Evolutionary conservation across 1,284 basidiomycete species (phyloP), one percentile per base, ranked within the genome.

Genomic region (Cryptococcus maquisensis): DNA sequence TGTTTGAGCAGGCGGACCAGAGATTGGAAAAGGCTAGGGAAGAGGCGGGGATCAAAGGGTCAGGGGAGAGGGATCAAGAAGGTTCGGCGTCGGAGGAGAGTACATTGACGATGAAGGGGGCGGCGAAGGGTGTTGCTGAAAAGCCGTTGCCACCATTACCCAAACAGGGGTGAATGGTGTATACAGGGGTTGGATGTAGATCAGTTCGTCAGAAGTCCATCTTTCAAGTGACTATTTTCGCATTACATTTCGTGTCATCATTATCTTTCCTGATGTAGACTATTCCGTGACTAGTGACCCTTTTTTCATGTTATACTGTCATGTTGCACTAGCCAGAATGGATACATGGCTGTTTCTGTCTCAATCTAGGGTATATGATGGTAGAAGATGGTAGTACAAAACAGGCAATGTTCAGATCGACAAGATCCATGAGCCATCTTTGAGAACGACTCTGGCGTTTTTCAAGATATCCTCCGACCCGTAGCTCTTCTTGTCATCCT

Each of bases 361-460:
- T 32, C 28, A 10, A 32, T 32, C 28, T 10, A 32, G 28, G 28
- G 28, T 32, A 32, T 32, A 32, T 32, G 28, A 32, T 8, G 28
- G 10, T 32, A 32, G 10, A 32, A 1, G 16, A 44, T 26, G 16
- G 10, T 21, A 26, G 20, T 26, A 24, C 20, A 21, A 6, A 10
- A 44, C 43, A 44, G 7, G 24, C 32, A 35, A 9, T 9, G 24
- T 9, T 48, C 55, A 70, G 24, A 65, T 54, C 23, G 47, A 61
- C 24, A 74, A 49, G 16, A 60, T 51, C 66, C 67, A 73, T 32
- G 61, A 56, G 10, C 69, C 71, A 47, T 68, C 67, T 16, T 55
- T 54, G 21, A 61, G 54, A 1, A 51, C 45, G 4, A 72, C 69
- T 39, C 65, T 63, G 41, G 71, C 39, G 12, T 61, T 61, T 35